Evolutionary conservation across 305 asterid species (phyloP), one percentile per base, ranked within the genome.

Genomic region (Fraxinus greggii): DNA sequence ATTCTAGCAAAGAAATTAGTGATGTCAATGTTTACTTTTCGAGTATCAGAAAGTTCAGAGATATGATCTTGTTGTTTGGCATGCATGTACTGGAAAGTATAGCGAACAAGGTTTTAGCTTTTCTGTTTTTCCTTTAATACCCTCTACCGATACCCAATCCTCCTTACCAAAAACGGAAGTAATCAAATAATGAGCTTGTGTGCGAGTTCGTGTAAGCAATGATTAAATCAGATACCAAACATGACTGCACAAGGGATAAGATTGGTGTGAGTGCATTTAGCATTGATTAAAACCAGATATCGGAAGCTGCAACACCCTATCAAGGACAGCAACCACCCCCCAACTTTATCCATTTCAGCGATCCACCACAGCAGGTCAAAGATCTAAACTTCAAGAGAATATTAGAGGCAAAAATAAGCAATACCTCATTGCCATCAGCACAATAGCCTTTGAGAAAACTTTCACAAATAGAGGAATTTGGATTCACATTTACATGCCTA

Each of bases 381-480:
- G 65, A 54, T 48, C 77, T 35, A 61, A 70, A 79, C 33, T 36
- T 72, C 76, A 70, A 72, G 69, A 75, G 23, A 80, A 69, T 1
- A 61, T 75, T 24, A 76, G 48, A 80, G 87, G 70, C 86, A 56
- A 79, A 76, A 83, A 85, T 84, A 85, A 85, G 76, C 70, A 84
- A 81, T 93, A 94, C 98, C 98, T 97, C 97, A 85, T 97, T 91
- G 79, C 99, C 99, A 83, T 89, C 95, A 79, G 95, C 95, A 85
- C 98, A 97, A 89, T 92, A 92, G 81, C 98, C 99, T 90, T 93
- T 90, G 85, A 92, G 97, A 81, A 97, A 94, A 83, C 92, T 93
- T 86, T 92, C 97, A 88, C 98, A 97, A 74, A 93, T 85, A 76
- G 90, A 80, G 76, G 96, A 86, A 78, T 89, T 91, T 19, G 94